Conservation (phyloP, 2,329 filamentous ascomycete genomes). For the Xylaria sp. region DNA sequence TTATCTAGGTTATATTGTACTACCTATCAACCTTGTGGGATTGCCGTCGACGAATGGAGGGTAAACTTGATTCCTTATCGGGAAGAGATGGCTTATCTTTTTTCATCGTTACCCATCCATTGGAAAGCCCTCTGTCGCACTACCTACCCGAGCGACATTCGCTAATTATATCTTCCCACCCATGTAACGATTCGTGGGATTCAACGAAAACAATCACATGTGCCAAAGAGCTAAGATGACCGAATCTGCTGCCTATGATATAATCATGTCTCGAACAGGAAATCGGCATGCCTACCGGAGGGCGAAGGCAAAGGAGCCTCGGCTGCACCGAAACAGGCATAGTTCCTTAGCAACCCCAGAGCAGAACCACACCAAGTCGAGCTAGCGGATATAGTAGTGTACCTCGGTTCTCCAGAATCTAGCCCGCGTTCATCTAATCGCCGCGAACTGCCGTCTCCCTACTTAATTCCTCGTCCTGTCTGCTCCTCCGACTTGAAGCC, state of each 20-base stretch:
- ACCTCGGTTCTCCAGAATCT: conserved; percentile 45
- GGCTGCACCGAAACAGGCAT: conserved; percentile 22
- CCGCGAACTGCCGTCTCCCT: conserved; percentile 26
- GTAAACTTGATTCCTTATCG: no score
- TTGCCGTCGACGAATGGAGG: no score
- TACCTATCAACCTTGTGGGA: no score
- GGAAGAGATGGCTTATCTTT: no score
- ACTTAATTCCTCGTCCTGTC: conserved; percentile 22
- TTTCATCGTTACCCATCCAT: no score
- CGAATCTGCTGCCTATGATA: background rate
- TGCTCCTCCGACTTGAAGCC: conserved; percentile 2
- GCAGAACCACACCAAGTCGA: conserved; percentile 6
- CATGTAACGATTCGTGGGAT: background rate
- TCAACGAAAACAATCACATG: background rate
- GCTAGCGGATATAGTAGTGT: conserved; percentile 33
- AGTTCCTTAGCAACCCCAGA: conserved; percentile 4
- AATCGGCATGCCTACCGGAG: background rate
- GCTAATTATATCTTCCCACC: background rate
- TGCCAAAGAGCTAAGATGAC: background rate
- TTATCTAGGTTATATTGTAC: no score
- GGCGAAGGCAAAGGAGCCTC: conserved; percentile 21
- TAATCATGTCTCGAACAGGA: background rate
- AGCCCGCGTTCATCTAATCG: conserved; percentile 11
- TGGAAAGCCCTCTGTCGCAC: background rate
- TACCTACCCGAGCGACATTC: background rate